Conservation (phyloP, 2,329 filamentous ascomycete genomes). For the Ampelomyces quisqualis region DNA sequence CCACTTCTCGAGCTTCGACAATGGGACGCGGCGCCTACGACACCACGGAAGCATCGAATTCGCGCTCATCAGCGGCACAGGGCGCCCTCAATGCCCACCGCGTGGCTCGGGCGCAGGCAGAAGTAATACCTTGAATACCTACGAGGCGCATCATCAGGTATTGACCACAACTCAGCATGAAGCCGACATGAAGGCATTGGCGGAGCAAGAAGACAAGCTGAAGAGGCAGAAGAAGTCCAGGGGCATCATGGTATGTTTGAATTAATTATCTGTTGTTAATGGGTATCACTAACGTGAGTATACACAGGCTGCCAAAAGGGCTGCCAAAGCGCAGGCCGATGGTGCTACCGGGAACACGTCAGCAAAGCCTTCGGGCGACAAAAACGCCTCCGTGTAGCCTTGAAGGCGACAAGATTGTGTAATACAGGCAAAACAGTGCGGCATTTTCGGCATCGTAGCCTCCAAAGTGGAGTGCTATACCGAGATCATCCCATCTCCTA, state of each 20-base stretch:
- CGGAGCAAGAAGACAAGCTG: not conserved
- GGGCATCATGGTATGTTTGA: not conserved
- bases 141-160: slow-evolving; percentile 10
- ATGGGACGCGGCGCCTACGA: slow-evolving; percentile 29
- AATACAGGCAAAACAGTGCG: no score
- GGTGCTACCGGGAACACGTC: not conserved
- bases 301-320: slow-evolving; percentile 7
- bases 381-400: no score
- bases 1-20: not conserved
- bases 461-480: no score
- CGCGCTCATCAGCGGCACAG: slow-evolving; percentile 6
- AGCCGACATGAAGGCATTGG: not conserved
- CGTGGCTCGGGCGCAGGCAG: not conserved
- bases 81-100: slow-evolving; percentile 4
- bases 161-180: not conserved
- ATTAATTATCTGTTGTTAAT: not conserved
- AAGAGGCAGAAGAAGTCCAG: not conserved
- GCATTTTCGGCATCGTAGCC: no score
- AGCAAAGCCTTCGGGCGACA: not conserved
- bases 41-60: slow-evolving; percentile 3
- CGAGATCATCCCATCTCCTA: no score
- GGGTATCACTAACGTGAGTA: slow-evolving; percentile 10
- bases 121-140: slow-evolving; percentile 13
- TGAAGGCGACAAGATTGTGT: no score
- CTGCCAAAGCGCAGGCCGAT: slow-evolving; percentile 1